phyloP scores from a whole-genome alignment of 2,329 filamentous ascomycete genomes.

The Lasiodiplodia hormozganensis region DNA sequence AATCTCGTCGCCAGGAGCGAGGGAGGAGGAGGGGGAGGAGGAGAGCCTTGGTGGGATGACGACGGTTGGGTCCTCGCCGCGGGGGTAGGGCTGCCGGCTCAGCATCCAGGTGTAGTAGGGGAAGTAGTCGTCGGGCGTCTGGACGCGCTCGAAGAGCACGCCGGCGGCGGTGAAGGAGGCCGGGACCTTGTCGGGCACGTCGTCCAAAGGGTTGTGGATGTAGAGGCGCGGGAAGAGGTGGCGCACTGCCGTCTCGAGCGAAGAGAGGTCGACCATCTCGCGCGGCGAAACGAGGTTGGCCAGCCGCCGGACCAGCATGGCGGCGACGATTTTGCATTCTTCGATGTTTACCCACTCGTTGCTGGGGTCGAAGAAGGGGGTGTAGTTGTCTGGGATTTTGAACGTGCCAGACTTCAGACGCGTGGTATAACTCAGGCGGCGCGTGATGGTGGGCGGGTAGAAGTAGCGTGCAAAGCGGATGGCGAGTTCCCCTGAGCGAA shows the following conservation, averaged over 20 bases:
- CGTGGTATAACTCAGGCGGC: no score
- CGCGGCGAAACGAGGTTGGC: conserved; percentile 58
- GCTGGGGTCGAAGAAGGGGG: conserved; percentile 33
- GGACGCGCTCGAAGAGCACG: conserved; percentile 34
- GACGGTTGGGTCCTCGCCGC: conserved; percentile 13
- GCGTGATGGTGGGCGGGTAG: conserved; percentile 24
- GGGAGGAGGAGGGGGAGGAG: neutral
- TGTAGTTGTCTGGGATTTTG: conserved; percentile 12
- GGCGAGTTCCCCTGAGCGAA: conserved; percentile 44
- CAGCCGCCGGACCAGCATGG: conserved; percentile 56
- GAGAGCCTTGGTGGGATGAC: conserved; percentile 1
- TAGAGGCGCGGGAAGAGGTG: conserved; percentile 50
- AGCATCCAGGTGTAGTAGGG: conserved; percentile 32
- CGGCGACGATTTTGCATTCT: conserved; percentile 39
- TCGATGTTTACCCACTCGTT: neutral
- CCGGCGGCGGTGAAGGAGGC: conserved; percentile 35
- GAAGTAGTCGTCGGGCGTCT: neutral
- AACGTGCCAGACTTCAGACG: no score
- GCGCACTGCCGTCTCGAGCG: conserved; percentile 50
- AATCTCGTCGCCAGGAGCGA: neutral
- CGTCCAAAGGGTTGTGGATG: conserved; percentile 12
- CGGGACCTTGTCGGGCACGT: conserved; percentile 29
- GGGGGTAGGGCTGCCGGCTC: conserved; percentile 25
- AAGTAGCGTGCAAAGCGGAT: conserved; percentile 41
- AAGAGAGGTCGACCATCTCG: conserved; percentile 51